Evolutionary conservation across 208 protist species (phyloP).

Genomic region (Trypanosoma melophagium): DNA sequence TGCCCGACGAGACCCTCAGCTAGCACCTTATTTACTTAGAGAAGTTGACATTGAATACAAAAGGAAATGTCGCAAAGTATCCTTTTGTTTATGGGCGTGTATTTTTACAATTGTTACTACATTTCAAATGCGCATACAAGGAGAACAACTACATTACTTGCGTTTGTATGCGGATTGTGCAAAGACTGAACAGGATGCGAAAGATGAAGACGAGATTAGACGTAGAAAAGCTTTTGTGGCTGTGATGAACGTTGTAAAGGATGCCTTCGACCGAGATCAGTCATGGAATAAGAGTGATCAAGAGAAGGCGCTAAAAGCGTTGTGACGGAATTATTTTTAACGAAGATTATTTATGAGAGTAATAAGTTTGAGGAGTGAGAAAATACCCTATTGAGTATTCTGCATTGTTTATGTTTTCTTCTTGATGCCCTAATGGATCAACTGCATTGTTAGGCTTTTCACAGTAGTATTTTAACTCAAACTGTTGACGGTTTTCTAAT

Average conservation of each 20-base stretch:
- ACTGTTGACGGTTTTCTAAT: not conserved
- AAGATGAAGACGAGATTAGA: slow-evolving; percentile 79
- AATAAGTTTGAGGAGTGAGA: slow-evolving; percentile 6
- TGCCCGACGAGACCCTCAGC: slow-evolving; percentile 82
- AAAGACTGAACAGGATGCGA: slow-evolving; percentile 67
- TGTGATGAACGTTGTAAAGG: slow-evolving; percentile 76
- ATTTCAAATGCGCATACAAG: slow-evolving; percentile 73
- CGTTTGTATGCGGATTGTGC: slow-evolving; percentile 73
- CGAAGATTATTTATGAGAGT: slow-evolving; percentile 5
- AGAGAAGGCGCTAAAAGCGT: slow-evolving; percentile 34
- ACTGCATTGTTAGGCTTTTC: not conserved
- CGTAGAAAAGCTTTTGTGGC: slow-evolving; percentile 73
- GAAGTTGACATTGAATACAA: slow-evolving; percentile 92
- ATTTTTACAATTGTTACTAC: slow-evolving; percentile 67
- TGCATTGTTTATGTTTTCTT: slow-evolving; percentile 11
- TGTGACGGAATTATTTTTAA: slow-evolving; percentile 15
- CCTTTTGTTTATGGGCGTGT: slow-evolving; percentile 78
- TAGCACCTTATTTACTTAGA: slow-evolving; percentile 87
- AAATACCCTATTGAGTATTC: too few relatives aligned
- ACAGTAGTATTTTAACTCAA: not conserved
- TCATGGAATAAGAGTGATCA: slow-evolving; percentile 67
- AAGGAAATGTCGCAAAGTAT: slow-evolving; percentile 83
- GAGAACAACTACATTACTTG: slow-evolving; percentile 81
- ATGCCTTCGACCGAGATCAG: slow-evolving; percentile 77
- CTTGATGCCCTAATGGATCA: not conserved